Evolutionary conservation across 352 stramenopile genomes (phyloP).

Genomic region (Phytopythium litorale): DNA sequence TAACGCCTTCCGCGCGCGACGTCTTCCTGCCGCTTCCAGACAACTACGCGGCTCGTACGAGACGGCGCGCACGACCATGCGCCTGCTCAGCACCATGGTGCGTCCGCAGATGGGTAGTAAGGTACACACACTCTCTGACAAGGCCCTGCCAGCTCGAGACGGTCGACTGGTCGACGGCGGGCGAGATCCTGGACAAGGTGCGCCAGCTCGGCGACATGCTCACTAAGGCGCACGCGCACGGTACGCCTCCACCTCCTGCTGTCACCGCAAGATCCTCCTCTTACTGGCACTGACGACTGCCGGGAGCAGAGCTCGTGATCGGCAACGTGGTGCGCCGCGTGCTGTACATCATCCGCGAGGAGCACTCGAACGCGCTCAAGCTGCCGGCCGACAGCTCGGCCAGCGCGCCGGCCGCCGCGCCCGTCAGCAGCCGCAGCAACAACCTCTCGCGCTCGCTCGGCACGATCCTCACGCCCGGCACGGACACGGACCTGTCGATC

Average conservation of each 20-base stretch:
- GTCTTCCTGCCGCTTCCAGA: constrained; percentile 13
- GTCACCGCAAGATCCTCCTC: background rate
- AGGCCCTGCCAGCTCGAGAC: constrained; percentile 85
- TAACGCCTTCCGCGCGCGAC: constrained; percentile 1
- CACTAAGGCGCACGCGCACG: constrained; percentile 71
- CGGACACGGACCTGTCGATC: constrained; percentile 77
- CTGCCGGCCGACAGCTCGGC: constrained; percentile 16
- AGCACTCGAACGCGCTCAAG: constrained; percentile 78
- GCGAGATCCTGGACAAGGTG: constrained; percentile 85
- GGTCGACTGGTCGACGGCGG: constrained; percentile 70
- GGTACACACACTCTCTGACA: too few relatives aligned
- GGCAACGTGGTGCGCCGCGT: constrained; percentile 88
- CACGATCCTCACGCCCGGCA: constrained; percentile 77
- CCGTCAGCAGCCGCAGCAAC: constrained; percentile 41
- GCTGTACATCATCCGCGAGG: constrained; percentile 88
- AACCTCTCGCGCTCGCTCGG: constrained; percentile 71
- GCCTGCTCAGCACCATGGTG: constrained; percentile 71
- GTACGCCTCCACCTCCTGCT: constrained; percentile 9
- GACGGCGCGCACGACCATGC: constrained; percentile 74
- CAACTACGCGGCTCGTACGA: constrained; percentile 77
- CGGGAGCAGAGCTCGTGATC: constrained; percentile 68
- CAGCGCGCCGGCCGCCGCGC: constrained; percentile 9
- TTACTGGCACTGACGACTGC: background rate
- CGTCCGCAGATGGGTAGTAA: background rate
- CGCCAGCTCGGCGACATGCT: constrained; percentile 77